Conservation (phyloP, 2,329 filamentous ascomycete genomes). For the Fusarium veterinarium region DNA sequence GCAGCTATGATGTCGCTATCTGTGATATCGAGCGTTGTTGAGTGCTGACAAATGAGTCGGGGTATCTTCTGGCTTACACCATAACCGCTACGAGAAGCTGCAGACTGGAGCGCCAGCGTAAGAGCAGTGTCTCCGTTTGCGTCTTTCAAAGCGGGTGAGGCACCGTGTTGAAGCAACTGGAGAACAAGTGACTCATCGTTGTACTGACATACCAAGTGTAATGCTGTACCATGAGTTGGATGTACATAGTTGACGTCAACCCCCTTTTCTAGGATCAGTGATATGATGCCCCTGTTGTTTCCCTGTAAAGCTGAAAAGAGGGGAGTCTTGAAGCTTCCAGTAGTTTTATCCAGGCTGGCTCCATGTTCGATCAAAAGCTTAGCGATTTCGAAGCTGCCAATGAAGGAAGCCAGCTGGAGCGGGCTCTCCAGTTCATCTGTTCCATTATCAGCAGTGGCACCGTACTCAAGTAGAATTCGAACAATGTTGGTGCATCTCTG, state of each 20-base stretch:
- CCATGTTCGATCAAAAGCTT: not conserved
- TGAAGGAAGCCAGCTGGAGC: slow-evolving; percentile 16
- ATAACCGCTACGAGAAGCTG: not conserved
- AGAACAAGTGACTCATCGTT: not conserved
- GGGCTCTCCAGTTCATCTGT: not conserved
- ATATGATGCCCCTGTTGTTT: not conserved
- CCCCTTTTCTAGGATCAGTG: not conserved
- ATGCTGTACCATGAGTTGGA: not conserved
- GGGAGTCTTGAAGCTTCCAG: not conserved
- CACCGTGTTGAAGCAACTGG: not conserved
- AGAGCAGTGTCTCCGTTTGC: not conserved
- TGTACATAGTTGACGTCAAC: not conserved
- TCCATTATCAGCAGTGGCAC: not conserved
- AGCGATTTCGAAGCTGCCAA: not conserved
- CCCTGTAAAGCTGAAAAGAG: not conserved
- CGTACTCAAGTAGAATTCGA: not conserved
- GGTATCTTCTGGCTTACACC: no score
- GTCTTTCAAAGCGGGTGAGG: not conserved
- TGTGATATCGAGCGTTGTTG: not conserved
- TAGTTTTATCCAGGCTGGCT: not conserved
- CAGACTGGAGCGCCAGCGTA: not conserved
- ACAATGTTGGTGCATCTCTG: not conserved
- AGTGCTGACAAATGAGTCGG: not conserved
- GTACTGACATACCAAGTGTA: not conserved
- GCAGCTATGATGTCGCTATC: not conserved